phyloP scores from a whole-genome alignment of 805 yeast species.

The Starmerella scarabaei region DNA sequence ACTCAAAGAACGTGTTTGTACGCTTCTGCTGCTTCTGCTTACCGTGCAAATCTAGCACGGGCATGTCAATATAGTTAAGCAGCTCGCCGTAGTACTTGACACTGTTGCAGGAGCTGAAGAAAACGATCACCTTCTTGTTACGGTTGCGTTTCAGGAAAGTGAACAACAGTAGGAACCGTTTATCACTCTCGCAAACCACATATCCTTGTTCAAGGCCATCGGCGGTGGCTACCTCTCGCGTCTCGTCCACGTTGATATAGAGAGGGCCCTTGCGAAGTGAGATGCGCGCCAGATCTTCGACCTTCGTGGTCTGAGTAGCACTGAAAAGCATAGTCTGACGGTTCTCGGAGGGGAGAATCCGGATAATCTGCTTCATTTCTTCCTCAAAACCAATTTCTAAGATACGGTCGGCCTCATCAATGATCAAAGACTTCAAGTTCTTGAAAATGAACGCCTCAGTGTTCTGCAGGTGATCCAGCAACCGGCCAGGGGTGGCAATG shows the following conservation, averaged over 20 bases:
- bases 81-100: slow-evolving; percentile 94
- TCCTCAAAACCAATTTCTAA: slow-evolving; percentile 97
- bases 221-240: slow-evolving; percentile 75
- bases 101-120: slow-evolving; percentile 90
- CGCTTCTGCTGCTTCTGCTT: slow-evolving; percentile 98
- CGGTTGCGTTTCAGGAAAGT: slow-evolving; percentile 87
- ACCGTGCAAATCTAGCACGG: slow-evolving; percentile 92
- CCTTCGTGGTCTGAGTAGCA: slow-evolving; percentile 99
- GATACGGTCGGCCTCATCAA: slow-evolving; percentile 97
- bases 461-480: slow-evolving; percentile 91
- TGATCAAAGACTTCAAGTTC: slow-evolving; percentile 83
- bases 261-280: slow-evolving; percentile 87
- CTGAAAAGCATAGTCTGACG: slow-evolving; percentile 96
- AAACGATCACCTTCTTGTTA: slow-evolving; percentile 80
- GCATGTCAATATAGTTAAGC: slow-evolving; percentile 88
- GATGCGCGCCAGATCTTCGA: slow-evolving; percentile 93
- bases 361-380: slow-evolving; percentile 94
- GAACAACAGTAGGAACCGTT: slow-evolving; percentile 76
- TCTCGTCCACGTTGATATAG: slow-evolving; percentile 84
- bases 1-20: slow-evolving; percentile 95
- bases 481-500: slow-evolving; percentile 95
- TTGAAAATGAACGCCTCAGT: slow-evolving; percentile 88
- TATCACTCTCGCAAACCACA: slow-evolving; percentile 93
- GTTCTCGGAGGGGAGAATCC: slow-evolving; percentile 79
- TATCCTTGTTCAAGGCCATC: slow-evolving; percentile 98